These are phyloP conservation scores for Botrytis tulipae DNA, from an alignment of 2,329 filamentous ascomycete species.

Conservation along the genomic window DNA sequence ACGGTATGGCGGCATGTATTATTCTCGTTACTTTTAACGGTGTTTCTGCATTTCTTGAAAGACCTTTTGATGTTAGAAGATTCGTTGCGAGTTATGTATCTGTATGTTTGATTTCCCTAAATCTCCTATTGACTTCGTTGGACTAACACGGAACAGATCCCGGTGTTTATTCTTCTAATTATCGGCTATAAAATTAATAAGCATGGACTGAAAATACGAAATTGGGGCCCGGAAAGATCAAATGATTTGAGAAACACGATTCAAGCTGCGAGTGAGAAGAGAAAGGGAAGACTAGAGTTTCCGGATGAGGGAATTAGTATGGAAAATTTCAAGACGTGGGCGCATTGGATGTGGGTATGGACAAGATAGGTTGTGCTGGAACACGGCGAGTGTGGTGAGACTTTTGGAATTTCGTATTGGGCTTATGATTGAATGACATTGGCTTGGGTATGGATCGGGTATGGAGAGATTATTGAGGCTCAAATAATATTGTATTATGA, in stretches of 20 bases:
- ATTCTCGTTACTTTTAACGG: constrained; percentile 42
- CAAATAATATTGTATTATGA: not conserved
- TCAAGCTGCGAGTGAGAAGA: constrained; percentile 36
- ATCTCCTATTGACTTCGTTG: not conserved
- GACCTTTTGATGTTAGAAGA: constrained; percentile 40
- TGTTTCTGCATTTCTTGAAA: constrained; percentile 38
- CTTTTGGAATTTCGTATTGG: not conserved
- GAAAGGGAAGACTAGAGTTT: constrained; percentile 41
- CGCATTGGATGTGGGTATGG: constrained; percentile 41
- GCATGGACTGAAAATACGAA: constrained; percentile 36
- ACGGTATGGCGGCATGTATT: constrained; percentile 39
- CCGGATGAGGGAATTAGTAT: constrained; percentile 37
- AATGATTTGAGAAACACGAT: constrained; percentile 40
- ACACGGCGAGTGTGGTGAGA: not conserved
- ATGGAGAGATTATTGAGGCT: not conserved
- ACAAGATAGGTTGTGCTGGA: constrained; percentile 32
- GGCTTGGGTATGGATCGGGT: not conserved
- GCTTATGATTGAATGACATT: not conserved
- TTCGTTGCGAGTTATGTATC: constrained; percentile 45
- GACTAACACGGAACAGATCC: constrained; percentile 31
- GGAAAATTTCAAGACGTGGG: constrained; percentile 34
- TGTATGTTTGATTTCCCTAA: constrained; percentile 34
- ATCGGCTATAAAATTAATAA: constrained; percentile 40
- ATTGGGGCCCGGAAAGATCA: constrained; percentile 40
- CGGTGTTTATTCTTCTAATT: constrained; percentile 40